Conservation (phyloP, 768 basidiomycete genomes). For the Cystofilobasidium macerans region DNA sequence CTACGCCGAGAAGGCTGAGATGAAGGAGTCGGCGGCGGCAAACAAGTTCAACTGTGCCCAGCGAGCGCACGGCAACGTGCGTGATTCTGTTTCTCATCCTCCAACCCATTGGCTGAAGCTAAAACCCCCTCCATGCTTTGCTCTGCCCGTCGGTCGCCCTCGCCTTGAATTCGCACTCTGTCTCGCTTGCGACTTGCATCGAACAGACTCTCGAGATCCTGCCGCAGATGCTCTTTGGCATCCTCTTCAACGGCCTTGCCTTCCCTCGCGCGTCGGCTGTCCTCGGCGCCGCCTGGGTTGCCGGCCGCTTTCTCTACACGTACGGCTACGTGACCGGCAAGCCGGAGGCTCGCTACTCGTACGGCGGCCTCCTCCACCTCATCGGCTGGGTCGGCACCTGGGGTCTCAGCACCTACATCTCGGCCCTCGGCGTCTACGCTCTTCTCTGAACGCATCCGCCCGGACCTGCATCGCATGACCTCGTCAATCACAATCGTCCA, state of each 20-base stretch:
- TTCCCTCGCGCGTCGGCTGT: background rate
- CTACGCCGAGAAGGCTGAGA: constrained; percentile 1
- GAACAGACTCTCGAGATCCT: constrained; percentile 13
- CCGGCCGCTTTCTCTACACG: constrained; percentile 21
- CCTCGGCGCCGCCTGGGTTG: constrained; percentile 17
- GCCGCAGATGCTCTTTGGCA: constrained; percentile 22
- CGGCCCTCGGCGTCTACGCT: background rate
- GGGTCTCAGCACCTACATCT: background rate
- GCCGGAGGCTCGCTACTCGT: constrained; percentile 1
- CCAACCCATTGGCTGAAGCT: background rate
- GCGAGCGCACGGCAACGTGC: background rate
- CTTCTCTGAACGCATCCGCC: background rate
- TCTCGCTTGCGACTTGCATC: no score
- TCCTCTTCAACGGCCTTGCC: constrained; percentile 9
- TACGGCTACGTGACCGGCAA: constrained; percentile 7
- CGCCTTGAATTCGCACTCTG: no score
- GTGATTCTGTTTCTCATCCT: background rate
- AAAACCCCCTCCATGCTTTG: background rate
- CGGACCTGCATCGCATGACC: no score
- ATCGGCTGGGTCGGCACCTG: constrained; percentile 1
- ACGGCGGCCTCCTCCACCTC: constrained; percentile 3
- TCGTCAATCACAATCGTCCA: background rate
- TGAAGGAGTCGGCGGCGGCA: background rate
- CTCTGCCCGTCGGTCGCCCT: no score
- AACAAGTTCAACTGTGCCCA: constrained; percentile 8